Evolutionary conservation across 768 basidiomycete genomes (phyloP), one percentile per base, ranked within the genome.

Genomic region (Cystobasidium ongulense): DNA sequence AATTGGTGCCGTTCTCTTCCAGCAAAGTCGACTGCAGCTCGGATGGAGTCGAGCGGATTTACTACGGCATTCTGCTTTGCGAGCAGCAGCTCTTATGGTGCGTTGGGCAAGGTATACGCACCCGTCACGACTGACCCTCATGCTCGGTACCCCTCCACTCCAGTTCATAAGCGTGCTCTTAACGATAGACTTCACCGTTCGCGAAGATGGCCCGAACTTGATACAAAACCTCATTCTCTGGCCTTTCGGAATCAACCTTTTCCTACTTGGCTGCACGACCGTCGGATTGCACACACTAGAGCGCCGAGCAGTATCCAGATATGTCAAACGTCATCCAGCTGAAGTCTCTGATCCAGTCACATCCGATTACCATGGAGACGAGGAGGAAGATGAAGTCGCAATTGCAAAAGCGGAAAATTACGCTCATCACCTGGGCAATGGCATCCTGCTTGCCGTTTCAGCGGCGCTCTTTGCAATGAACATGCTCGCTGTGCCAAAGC

Each of bases 191-290:
- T 71, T 71, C 41, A 59, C 68, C 2, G 35, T 71, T 21, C 68
- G 68, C 11, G 68, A 71, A 59, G 68, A 71, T 29, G 68, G 68
- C 17, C 68, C 68, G 23, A 71, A 38, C 31, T 15, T 71, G 18
- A 46, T 71, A 25, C 33, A 54, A 36, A 71, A 71, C 38, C 68
- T 71, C 33, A 36, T 71, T 17, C 68, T 71, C 25, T 71, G 33
- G 33, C 35, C 68, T 27, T 71, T 57, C 29, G 68, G 68, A 18
- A 36, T 71, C 53, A 71, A 71, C 43, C 68, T 71, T 36, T 36
- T 71, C 43, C 53, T 71, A 21, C 68, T 71, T 38, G 68, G 68
- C 33, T 35, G 50, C 17, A 36, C 35, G 1, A 29, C 54, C 2
- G 31, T 71, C 2, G 54, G 52, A 17, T 29, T 71, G 39, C 68